These are phyloP conservation scores for Fusarium pseudocircinatum DNA, from an alignment of 2,329 filamentous ascomycete genomes.

Conservation along the genomic window DNA sequence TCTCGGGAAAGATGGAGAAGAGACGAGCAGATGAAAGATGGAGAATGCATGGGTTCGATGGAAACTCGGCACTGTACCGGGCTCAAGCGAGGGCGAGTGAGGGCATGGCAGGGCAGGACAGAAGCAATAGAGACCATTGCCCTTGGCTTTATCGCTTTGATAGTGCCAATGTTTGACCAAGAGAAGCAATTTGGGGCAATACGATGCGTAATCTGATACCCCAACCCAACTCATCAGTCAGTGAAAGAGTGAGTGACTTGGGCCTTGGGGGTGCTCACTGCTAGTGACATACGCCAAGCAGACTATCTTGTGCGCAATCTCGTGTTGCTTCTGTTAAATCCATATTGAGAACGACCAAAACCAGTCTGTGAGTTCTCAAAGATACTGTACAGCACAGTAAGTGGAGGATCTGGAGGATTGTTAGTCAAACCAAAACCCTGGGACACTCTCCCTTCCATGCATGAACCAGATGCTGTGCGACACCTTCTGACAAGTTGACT, in stretches of 20 bases:
- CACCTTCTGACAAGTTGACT: slow-evolving; percentile 17
- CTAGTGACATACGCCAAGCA: slow-evolving; percentile 34
- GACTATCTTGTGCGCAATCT: slow-evolving; percentile 15
- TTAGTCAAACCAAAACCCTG: slow-evolving; percentile 26
- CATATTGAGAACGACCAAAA: not conserved
- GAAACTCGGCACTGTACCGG: not conserved
- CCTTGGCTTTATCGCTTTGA: not conserved
- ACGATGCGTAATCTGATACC: slow-evolving; percentile 10
- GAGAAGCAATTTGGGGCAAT: slow-evolving; percentile 20
- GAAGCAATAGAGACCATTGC: not conserved
- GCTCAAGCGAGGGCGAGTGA: not conserved
- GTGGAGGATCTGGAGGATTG: not conserved
- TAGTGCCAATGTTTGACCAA: slow-evolving; percentile 13
- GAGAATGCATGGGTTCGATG: not conserved
- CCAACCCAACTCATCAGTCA: not conserved
- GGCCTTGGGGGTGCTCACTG: not conserved
- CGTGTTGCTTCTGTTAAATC: slow-evolving; percentile 13
- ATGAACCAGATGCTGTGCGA: slow-evolving; percentile 25
- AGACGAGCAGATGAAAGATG: not conserved
- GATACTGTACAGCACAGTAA: not conserved
- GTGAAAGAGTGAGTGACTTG: not conserved
- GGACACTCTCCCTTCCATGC: slow-evolving; percentile 10
- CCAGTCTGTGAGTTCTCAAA: not conserved
- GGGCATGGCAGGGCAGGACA: slow-evolving; percentile 11
- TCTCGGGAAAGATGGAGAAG: not conserved